Base-by-base conservation (phyloP, 2,329 filamentous ascomycete genomes). In the Coniochaeta sp. region DNA sequence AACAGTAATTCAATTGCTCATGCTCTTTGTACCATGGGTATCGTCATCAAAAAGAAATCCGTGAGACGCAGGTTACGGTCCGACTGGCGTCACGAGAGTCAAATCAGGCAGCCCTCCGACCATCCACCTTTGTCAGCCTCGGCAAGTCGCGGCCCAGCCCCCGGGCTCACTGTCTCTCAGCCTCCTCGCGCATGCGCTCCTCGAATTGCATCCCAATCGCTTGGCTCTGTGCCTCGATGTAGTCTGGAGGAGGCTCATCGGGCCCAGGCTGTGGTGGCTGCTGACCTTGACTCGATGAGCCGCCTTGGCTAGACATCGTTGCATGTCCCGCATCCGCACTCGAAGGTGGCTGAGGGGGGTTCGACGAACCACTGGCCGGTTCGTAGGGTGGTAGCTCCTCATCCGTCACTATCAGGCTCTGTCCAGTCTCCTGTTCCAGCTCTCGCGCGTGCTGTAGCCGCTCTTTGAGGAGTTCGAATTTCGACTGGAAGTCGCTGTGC, bases 381-480 rank as follows among this genome's bases (percentile, higher is more conserved):
- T 93, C 89, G 71, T 98, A 98, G 28, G 90, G 90, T 9, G 93
- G 95, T 58, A 98, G 77, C 64, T 96, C 89, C 65, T 98, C 93
- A 59, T 96, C 79, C 69, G 95, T 85, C 58, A 83, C 82, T 33
- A 43, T 58, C 38, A 86, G 77, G 54, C 74, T 78, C 64, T 79
- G 80, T n/a, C 87, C 88, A 64, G 81, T 85, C 67, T 89, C 88
- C 60, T 87, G 76, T 34, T 88, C 87, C 61, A 89, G 82, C 60
- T 95, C 90, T 40, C 92, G 85, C 8, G 88, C 91, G 68, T 97
- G 91, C 64, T 89, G 83, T 60, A 96, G 77, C 7, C 91, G 84
- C 70, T 96, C 93, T 70, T 91, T 92, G 64, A 97, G 86, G 60
- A 89, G 82, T 68, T 96, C 91, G 69, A 93, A 96, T 58, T 85